Conservation (phyloP, 2,329 filamentous ascomycete genomes). For the Verticillium klebahnii region DNA sequence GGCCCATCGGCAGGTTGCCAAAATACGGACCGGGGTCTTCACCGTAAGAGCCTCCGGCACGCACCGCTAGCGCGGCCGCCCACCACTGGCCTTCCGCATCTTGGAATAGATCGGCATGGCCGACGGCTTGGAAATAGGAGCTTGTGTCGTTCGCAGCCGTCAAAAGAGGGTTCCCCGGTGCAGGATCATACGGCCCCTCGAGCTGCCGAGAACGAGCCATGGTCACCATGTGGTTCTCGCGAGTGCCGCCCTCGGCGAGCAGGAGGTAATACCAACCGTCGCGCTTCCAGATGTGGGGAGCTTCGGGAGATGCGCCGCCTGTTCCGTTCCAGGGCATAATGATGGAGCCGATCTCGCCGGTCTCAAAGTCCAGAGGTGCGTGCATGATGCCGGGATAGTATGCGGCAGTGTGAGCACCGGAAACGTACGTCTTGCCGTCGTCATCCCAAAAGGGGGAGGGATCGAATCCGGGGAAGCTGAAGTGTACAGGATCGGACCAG, state of each 20-base stretch:
- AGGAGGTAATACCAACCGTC: slow-evolving; percentile 49
- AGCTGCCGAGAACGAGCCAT: slow-evolving; percentile 35
- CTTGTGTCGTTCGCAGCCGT: slow-evolving; percentile 30
- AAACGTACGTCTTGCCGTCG: slow-evolving; percentile 36
- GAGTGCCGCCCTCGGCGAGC: slow-evolving; percentile 47
- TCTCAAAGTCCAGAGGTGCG: slow-evolving; percentile 26
- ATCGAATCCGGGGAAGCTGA: slow-evolving; percentile 31
- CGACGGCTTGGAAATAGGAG: slow-evolving; percentile 36
- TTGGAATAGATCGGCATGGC: slow-evolving; percentile 41
- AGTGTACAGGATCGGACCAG: slow-evolving; percentile 35
- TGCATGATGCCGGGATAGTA: slow-evolving; percentile 19
- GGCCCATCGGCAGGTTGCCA: slow-evolving; percentile 45
- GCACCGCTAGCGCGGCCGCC: slow-evolving; percentile 40
- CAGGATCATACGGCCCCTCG: slow-evolving; percentile 37
- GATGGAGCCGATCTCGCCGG: slow-evolving; percentile 23
- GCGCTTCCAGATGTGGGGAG: slow-evolving; percentile 48
- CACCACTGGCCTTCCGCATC: slow-evolving; percentile 45
- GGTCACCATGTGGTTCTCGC: slow-evolving; percentile 32
- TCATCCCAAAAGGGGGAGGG: slow-evolving; percentile 48
- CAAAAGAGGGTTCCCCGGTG: slow-evolving; percentile 38
- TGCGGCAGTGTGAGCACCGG: slow-evolving; percentile 6
- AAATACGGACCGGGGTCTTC: slow-evolving; percentile 28
- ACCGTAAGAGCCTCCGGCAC: slow-evolving; percentile 19
- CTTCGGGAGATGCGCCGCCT: slow-evolving; percentile 37
- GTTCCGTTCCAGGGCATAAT: slow-evolving; percentile 39